Evolutionary conservation across 768 basidiomycete species (phyloP).

Genomic region (Pulveroboletus ravenelii): DNA sequence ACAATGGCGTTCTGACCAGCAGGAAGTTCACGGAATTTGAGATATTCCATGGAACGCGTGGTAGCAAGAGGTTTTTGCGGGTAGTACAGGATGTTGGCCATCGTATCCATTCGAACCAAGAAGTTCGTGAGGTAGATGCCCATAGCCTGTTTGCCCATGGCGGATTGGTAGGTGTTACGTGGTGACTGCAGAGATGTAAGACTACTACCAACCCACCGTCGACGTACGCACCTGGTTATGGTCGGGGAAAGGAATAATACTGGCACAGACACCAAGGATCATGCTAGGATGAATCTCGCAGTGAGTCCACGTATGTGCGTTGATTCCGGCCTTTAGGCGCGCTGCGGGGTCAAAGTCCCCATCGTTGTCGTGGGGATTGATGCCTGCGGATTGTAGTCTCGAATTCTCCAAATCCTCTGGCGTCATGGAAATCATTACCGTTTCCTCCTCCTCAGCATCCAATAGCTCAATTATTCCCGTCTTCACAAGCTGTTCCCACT

Average conservation of each 20-base stretch:
- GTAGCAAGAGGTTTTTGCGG: slow-evolving; percentile 99
- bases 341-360: slow-evolving; percentile 81
- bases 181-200: slow-evolving; percentile 62
- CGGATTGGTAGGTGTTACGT: slow-evolving; percentile 99
- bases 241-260: slow-evolving; percentile 99
- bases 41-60: slow-evolving; percentile 98
- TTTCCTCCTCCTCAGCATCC: slow-evolving; percentile 99
- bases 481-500: slow-evolving; percentile 83
- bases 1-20: slow-evolving; percentile 99
- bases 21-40: slow-evolving; percentile 96
- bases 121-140: slow-evolving; percentile 98
- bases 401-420: slow-evolving; percentile 92
- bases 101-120: slow-evolving; percentile 98
- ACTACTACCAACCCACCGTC: not conserved
- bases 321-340: slow-evolving; percentile 78
- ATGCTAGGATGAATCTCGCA: slow-evolving; percentile 99
- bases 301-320: slow-evolving; percentile 93
- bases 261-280: slow-evolving; percentile 98
- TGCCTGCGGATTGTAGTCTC: slow-evolving; percentile 56
- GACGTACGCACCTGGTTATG: slow-evolving; percentile 82
- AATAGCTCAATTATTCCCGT: slow-evolving; percentile 88
- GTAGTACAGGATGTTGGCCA: slow-evolving; percentile 99
- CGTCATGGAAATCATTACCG: slow-evolving; percentile 99
- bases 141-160: slow-evolving; percentile 99
- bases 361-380: slow-evolving; percentile 56